Evolutionary conservation across 768 basidiomycete species (phyloP).

Genomic region (Suillus spraguei): DNA sequence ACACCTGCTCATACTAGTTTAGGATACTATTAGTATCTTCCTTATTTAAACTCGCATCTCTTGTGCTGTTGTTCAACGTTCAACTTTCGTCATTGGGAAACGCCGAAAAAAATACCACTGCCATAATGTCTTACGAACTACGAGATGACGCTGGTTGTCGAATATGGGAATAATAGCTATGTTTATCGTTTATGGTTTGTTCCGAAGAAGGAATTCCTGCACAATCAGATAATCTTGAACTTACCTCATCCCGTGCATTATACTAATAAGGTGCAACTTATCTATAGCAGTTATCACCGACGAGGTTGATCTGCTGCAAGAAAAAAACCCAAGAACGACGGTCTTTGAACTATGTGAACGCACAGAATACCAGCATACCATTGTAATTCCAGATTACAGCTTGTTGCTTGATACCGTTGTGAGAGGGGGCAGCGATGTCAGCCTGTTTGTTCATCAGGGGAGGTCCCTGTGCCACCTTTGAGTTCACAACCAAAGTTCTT

Average conservation of each 20-base stretch:
- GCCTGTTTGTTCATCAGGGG: too few relatives aligned
- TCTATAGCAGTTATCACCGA: neutral
- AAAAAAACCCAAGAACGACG: neutral
- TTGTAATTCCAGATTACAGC: too few relatives aligned
- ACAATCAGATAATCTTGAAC: neutral
- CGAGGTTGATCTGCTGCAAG: neutral
- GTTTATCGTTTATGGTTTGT: neutral
- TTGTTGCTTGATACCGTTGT: too few relatives aligned
- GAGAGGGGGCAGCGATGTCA: too few relatives aligned
- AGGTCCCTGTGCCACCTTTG: too few relatives aligned
- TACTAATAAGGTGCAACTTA: too few relatives aligned
- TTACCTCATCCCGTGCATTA: neutral
- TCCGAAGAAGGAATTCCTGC: neutral
- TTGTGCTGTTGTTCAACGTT: neutral
- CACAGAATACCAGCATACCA: too few relatives aligned
- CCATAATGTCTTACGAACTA: neutral
- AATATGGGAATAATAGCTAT: too few relatives aligned
- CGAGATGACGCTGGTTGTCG: neutral
- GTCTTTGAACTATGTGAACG: neutral
- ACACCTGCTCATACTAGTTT: neutral
- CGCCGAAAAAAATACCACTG: neutral
- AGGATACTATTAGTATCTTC: neutral
- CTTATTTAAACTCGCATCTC: neutral
- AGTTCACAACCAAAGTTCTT: too few relatives aligned
- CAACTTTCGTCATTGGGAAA: neutral